Conservation (phyloP, 2,329 filamentous ascomycete species). For the Tolypocladium album region DNA sequence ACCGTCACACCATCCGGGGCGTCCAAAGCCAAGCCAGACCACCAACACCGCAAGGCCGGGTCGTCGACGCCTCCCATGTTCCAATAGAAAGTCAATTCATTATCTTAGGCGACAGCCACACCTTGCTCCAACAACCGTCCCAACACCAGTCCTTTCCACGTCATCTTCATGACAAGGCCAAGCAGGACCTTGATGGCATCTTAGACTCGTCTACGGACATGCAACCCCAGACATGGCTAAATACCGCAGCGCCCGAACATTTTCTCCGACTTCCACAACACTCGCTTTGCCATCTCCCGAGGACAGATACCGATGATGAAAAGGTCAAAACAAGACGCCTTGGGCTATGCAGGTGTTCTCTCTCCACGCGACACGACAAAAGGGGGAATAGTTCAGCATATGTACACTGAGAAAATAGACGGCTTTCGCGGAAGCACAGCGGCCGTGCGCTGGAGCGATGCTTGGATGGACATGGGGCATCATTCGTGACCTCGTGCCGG, state of each 20-base stretch:
- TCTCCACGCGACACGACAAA: not conserved
- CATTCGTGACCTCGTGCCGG: not conserved
- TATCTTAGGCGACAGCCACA: not conserved
- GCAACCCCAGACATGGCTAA: not conserved
- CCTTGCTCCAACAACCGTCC: not conserved
- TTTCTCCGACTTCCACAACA: not conserved
- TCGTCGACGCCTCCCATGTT: not conserved
- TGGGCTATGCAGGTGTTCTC: constrained; percentile 10
- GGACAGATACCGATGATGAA: not conserved
- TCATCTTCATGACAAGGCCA: not conserved
- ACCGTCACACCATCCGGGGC: not conserved
- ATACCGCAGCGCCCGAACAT: not conserved
- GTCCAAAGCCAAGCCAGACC: not conserved
- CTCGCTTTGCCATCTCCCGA: not conserved
- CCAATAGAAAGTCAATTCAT: not conserved
- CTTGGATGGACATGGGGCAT: not conserved
- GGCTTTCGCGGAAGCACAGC: not conserved
- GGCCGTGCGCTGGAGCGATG: not conserved
- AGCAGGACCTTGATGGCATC: not conserved
- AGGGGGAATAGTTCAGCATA: not conserved
- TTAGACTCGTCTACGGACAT: not conserved
- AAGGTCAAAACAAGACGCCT: constrained; percentile 11
- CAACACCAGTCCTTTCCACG: not conserved
- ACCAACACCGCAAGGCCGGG: too few relatives aligned
- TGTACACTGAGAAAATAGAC: constrained; percentile 1